Base-by-base conservation (phyloP, 495 filamentous ascomycete species). In the Immersiella caudata region DNA sequence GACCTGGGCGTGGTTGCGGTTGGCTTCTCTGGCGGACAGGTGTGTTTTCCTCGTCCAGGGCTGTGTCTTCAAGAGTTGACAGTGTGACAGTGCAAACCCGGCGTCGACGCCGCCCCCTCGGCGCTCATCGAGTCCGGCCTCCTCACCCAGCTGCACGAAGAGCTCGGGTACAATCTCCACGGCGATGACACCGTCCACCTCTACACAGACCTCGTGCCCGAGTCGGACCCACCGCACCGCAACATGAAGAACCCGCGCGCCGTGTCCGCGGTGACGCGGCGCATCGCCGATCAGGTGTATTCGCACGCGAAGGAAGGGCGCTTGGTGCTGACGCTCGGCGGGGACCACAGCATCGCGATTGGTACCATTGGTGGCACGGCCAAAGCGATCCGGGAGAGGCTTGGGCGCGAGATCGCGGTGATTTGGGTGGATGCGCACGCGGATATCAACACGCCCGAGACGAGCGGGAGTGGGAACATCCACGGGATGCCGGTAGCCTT, bases 371-470 rank as follows among this genome's bases (percentile, higher is more conserved):
- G 89, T 20, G 95, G 95, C 4, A 90, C 89, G 1, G 89, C 93
- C 40, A 91, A 89, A 80, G 95, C 95, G 0, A 89, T 93, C 62
- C 86, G 89, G 40, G 93, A 98, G 82, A 81, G 95, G 33, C 77
- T 95, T 65, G 87, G 88, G 16, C 82, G 88, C 50, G 94, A 97
- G 67, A 86, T 97, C 55, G 94, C 93, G 0, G 91, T 99, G 8
- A 94, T 99, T 74, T 99, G 95, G 95, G 95, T 99, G 6, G 95
- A 99, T 78, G 95, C 95, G 22, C 95, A 99, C 75, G 91, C 94
- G 22, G 95, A 98, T 74, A 97, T 99, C 83, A 99, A 99, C 79
- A 91, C 91, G 12, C 95, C 95, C 56, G 93, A 97, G 84, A 91
- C 89, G 52, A 93, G 89, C 70, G 89, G 82, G 14, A 95, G 91